These are phyloP conservation scores for Exophiala lecanii-corni DNA, from an alignment of 2,329 filamentous ascomycete genomes.

Conservation along the genomic window DNA sequence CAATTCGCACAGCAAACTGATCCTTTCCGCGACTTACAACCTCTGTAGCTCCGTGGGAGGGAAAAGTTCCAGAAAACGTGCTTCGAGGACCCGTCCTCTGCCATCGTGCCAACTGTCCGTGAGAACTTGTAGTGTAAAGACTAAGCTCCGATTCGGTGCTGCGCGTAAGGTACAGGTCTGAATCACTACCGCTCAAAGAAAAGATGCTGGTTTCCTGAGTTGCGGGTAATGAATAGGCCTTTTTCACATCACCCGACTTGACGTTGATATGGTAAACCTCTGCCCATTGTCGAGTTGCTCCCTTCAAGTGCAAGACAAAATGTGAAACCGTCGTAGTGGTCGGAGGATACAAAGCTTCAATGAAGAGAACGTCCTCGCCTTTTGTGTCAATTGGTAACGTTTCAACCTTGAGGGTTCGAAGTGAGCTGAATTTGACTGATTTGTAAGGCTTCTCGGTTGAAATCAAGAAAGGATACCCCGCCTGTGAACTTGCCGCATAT, in stretches of 20 bases:
- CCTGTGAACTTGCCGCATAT: slow-evolving; percentile 29
- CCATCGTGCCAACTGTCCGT: slow-evolving; percentile 74
- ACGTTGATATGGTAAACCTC: slow-evolving; percentile 81
- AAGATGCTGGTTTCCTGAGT: slow-evolving; percentile 68
- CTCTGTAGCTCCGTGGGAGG: slow-evolving; percentile 61
- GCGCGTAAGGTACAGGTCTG: slow-evolving; percentile 85
- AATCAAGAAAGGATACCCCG: slow-evolving; percentile 39
- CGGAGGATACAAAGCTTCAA: slow-evolving; percentile 68
- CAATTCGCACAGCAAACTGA: slow-evolving; percentile 72
- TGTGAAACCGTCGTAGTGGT: slow-evolving; percentile 68
- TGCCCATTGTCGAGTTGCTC: slow-evolving; percentile 67
- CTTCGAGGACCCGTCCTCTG: slow-evolving; percentile 43
- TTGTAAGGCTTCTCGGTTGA: slow-evolving; percentile 43
- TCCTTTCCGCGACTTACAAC: slow-evolving; percentile 69
- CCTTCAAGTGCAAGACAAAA: slow-evolving; percentile 79
- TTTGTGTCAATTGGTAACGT: slow-evolving; percentile 37
- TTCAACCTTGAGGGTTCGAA: slow-evolving; percentile 39
- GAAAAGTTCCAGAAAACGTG: slow-evolving; percentile 35
- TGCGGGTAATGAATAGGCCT: slow-evolving; percentile 74
- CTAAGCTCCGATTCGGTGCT: slow-evolving; percentile 69
- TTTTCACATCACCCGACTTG: slow-evolving; percentile 63
- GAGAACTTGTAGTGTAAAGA: slow-evolving; percentile 70
- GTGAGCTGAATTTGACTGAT: slow-evolving; percentile 41
- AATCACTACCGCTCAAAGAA: slow-evolving; percentile 69
- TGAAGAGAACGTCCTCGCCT: slow-evolving; percentile 47